Percentiles rank a stretch among this genome's conserved stretches.
These are phyloP conservation scores for Nitzschia sp. DNA, from an alignment of 108 stramenopile genomes.

Conservation along the genomic window DNA sequence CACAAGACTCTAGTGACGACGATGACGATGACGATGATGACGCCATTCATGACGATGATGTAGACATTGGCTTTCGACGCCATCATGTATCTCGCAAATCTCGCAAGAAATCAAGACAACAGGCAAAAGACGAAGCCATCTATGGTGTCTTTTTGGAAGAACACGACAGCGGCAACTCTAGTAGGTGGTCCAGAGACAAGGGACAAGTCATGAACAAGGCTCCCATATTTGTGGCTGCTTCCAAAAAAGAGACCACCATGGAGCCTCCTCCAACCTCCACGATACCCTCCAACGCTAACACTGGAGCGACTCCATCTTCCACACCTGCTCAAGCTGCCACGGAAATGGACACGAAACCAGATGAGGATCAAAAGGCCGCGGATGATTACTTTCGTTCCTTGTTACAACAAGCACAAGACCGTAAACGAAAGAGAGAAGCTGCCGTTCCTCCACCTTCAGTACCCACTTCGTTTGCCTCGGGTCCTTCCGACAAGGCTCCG, in stretches of 20 bases:
- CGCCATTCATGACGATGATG: slow-evolving; percentile 35
- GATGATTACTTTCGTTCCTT: slow-evolving; percentile 33
- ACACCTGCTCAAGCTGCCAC: neutral
- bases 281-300: neutral
- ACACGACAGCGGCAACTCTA: neutral
- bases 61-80: slow-evolving; percentile 38
- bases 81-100: slow-evolving; percentile 26
- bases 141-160: slow-evolving; percentile 41
- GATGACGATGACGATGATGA: neutral
- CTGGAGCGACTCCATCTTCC: slow-evolving; percentile 2
- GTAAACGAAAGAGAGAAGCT: slow-evolving; percentile 12
- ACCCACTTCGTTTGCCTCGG: neutral
- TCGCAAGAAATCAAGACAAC: neutral
- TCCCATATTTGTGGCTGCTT: slow-evolving; percentile 32
- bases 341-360: slow-evolving; percentile 9
- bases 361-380: slow-evolving; percentile 37
- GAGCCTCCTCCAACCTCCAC: neutral
- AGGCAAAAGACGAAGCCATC: slow-evolving; percentile 35
- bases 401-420: slow-evolving; percentile 23
- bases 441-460: neutral
- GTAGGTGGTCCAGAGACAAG: neutral
- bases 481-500: neutral
- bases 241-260: neutral
- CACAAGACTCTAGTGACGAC: slow-evolving; percentile 19
- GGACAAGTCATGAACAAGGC: neutral